A percentile compares a stretch with the other conserved stretches of the same genome.
Evolutionary conservation across 768 basidiomycete species (phyloP).

Genomic region (Amanita molliuscula): DNA sequence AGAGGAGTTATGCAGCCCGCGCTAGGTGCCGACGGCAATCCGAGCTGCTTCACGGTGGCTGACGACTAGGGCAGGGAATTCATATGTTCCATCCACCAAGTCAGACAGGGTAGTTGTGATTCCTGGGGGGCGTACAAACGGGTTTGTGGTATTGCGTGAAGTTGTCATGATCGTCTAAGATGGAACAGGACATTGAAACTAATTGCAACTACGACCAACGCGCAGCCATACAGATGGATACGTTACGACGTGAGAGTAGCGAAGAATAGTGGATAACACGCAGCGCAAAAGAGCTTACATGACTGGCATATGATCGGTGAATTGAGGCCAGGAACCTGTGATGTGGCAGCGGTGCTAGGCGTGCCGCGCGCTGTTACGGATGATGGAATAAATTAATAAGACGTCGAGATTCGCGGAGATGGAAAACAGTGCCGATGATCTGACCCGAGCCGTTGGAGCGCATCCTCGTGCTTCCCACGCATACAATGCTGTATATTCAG

Average conservation of each 20-base stretch:
- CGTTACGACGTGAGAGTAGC: neutral
- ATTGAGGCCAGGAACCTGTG: neutral
- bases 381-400: neutral
- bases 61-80: constrained; percentile 14
- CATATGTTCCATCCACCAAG: constrained; percentile 29
- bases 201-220: neutral
- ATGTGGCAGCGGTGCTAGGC: neutral
- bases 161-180: neutral
- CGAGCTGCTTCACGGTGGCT: neutral
- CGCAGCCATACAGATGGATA: neutral
- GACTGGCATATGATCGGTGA: constrained; percentile 3
- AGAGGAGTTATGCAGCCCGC: constrained; percentile 58
- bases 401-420: constrained; percentile 6
- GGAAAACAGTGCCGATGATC: neutral
- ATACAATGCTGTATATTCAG: no score
- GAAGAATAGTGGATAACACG: neutral
- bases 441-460: neutral
- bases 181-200: neutral
- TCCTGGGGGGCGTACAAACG: constrained; percentile 10
- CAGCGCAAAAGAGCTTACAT: constrained; percentile 2
- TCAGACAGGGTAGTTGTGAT: constrained; percentile 14
- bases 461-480: neutral
- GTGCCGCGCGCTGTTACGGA: neutral
- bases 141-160: constrained; percentile 5
- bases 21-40: constrained; percentile 32